Evolutionary conservation across 139 green algal genomes (phyloP).

Genomic region (Ettlia oleoabundans): DNA sequence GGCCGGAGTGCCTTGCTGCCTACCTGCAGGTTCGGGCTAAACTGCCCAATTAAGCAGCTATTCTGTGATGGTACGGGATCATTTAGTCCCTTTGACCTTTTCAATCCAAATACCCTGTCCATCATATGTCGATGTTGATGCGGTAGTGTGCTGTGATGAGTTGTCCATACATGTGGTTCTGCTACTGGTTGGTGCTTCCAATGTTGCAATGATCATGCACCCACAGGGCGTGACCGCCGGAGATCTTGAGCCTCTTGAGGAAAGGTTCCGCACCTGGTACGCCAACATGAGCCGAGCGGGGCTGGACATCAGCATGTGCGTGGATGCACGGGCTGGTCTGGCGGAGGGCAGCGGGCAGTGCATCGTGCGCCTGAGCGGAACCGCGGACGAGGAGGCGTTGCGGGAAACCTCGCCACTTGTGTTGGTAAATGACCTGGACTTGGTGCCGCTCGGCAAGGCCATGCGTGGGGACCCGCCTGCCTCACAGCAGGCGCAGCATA

Average conservation of each 20-base stretch:
- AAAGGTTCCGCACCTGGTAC: conserved; percentile 42
- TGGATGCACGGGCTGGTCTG: conserved; percentile 44
- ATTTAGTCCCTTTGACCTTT: too few species aligned
- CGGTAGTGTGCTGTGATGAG: too few species aligned
- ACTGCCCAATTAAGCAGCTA: too few species aligned
- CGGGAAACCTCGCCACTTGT: conserved; percentile 49
- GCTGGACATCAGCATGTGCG: conserved; percentile 67
- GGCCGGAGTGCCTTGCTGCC: too few species aligned
- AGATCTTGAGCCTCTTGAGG: neutral
- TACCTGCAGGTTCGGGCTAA: too few species aligned
- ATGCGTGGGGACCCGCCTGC: conserved; percentile 45
- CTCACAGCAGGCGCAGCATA: neutral
- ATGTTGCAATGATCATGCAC: neutral
- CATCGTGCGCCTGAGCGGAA: conserved; percentile 44
- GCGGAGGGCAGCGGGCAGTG: conserved; percentile 28
- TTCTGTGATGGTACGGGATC: too few species aligned
- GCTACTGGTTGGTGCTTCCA: neutral
- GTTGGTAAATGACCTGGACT: conserved; percentile 57
- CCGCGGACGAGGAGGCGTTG: conserved; percentile 41
- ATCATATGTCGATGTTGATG: too few species aligned
- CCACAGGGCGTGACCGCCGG: neutral
- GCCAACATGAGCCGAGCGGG: conserved; percentile 60
- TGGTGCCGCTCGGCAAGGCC: conserved; percentile 42
- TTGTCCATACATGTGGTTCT: too few species aligned
- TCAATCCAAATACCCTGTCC: too few species aligned